Conservation (phyloP, 164 flowering plant species). For the Chimonanthus praecox region DNA sequence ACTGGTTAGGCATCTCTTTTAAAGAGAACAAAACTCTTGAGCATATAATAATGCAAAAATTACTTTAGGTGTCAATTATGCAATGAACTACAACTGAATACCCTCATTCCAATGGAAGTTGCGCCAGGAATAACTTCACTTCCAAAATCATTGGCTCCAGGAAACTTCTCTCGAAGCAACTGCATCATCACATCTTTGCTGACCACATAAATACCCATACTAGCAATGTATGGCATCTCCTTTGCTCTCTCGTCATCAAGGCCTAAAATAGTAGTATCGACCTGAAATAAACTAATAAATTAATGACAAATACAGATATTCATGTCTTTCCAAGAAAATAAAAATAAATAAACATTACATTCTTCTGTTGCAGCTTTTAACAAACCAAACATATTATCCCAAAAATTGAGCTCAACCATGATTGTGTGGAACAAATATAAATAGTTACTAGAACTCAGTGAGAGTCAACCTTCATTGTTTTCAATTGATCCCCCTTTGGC, state of each 20-base stretch:
- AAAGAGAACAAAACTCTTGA: background rate
- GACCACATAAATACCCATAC: constrained; percentile 98
- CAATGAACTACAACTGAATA: constrained; percentile 16
- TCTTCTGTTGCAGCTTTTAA: background rate
- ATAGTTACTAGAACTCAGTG: background rate
- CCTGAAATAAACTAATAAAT: constrained; percentile 30
- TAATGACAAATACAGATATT: background rate
- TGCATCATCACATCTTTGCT: constrained; percentile 88
- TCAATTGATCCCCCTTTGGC: constrained; percentile 82
- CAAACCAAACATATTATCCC: background rate
- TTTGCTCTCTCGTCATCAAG: constrained; percentile 90
- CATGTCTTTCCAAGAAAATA: background rate
- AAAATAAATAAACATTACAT: too few relatives aligned
- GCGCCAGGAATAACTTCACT: constrained; percentile 99
- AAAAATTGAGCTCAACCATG: background rate
- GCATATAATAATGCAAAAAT: too few relatives aligned
- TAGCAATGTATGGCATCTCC: constrained; percentile 92
- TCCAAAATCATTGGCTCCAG: constrained; percentile 97
- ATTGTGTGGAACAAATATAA: background rate
- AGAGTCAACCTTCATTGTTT: constrained; percentile 62
- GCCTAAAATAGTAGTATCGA: constrained; percentile 76
- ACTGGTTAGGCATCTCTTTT: background rate
- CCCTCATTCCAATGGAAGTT: constrained; percentile 81
- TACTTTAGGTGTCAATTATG: too few relatives aligned
- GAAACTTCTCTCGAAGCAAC: constrained; percentile 73